A percentile compares a stretch with the other conserved stretches of the same genome.
Conservation (phyloP, 495 filamentous ascomycete genomes). For the Sphaerosporella brunnea region DNA sequence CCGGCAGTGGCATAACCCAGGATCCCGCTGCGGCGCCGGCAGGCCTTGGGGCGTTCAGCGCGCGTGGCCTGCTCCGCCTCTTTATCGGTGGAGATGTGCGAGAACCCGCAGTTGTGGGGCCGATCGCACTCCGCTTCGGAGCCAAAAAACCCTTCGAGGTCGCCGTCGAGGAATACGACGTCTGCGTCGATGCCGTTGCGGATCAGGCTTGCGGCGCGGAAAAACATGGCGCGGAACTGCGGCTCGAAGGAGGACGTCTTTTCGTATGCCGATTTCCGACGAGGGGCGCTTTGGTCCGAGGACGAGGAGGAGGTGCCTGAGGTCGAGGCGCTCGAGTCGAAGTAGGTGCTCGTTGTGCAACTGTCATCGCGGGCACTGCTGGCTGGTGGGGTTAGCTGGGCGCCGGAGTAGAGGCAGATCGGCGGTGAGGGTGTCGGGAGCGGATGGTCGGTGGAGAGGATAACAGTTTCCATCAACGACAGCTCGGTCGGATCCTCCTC, state of each 20-base stretch:
- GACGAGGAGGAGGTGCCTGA: not conserved
- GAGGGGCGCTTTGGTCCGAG: not conserved
- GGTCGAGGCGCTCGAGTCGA: not conserved
- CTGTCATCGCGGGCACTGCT: too few species aligned
- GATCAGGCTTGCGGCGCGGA: slow-evolving; percentile 9
- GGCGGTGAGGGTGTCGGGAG: not conserved
- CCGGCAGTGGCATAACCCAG: slow-evolving; percentile 11
- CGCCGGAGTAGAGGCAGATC: not conserved
- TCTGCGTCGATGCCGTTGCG: slow-evolving; percentile 7
- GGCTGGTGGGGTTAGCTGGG: not conserved
- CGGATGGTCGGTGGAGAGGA: not conserved
- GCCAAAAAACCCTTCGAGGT: slow-evolving; percentile 15
- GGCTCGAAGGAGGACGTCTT: slow-evolving; percentile 13
- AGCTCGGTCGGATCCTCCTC: not conserved
- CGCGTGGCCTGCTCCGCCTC: slow-evolving; percentile 3
- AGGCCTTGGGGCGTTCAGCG: slow-evolving; percentile 5
- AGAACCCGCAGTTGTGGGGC: not conserved
- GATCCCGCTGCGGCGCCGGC: slow-evolving; percentile 7
- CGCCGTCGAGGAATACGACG: slow-evolving; percentile 14
- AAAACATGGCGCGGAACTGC: slow-evolving; percentile 12
- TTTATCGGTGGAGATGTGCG: slow-evolving; percentile 9
- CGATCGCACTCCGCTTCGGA: not conserved
- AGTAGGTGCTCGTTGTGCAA: not conserved
- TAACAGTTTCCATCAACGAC: not conserved
- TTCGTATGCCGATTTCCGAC: slow-evolving; percentile 12